Base-by-base conservation (phyloP, 371 early-diverging fungal species). In the Syncephalastrum monosporum region DNA sequence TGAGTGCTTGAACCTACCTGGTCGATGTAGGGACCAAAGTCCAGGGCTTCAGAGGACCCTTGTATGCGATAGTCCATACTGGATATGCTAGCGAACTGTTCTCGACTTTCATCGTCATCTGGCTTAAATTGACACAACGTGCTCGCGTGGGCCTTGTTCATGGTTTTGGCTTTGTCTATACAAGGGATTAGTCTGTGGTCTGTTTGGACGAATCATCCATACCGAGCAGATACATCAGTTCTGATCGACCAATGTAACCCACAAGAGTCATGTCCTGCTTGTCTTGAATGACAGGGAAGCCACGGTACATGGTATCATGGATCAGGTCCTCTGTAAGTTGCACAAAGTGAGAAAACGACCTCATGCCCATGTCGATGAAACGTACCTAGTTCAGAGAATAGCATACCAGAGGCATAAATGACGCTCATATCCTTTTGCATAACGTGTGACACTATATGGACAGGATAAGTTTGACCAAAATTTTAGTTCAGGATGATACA, bases 241-340 rank as follows among this genome's bases (percentile, higher is more conserved):
- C 91, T 4, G 82, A 75, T 24, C 89, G 85, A 10, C 83, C 87
- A 54, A 94, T 89, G 53, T 89, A 95, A 1, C 97, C 97, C 25
- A 92, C 77, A 10, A 97, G 56, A 0, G 79, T 76, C 82, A 85
- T 78, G n/a, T 82, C 80, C 3, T 65, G 65, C 25, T 69, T 61
- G 46, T 82, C 81, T 46, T 91, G 85, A 2, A 98, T 88, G 1
- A 97, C 87, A 0, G 97, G 97, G 58, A 92, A 95, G 4, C 95
- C 96, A 54, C 85, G 81, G 56, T 73, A 83, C 49, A 75, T 71
- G 23, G 83, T 81, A 17, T 71, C 72, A 3, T 74, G 64, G 24
- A 88, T 53, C 12, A 88, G 63, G 0, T 64, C 63, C 47, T 84
- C 83, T 68, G 80, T 55, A 14, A 12, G 8, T 42, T 8, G 44